A percentile compares a stretch with the other conserved stretches of the same genome.
These are phyloP conservation scores for Excoecaria agallocha DNA, from an alignment of 345 rosid species.

Conservation along the genomic window DNA sequence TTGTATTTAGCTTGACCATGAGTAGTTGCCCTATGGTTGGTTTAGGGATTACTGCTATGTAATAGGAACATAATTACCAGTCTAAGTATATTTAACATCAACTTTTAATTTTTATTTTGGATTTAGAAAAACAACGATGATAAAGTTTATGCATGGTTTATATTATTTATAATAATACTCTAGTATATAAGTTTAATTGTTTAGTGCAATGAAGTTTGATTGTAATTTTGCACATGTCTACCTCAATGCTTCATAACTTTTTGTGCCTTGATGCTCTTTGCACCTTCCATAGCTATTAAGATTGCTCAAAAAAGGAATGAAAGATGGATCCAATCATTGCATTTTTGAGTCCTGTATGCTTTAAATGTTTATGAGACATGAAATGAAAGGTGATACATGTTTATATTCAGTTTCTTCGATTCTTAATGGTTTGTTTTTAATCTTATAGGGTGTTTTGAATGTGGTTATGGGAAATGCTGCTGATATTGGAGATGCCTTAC, in stretches of 20 bases:
- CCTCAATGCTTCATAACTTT: not conserved
- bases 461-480: slow-evolving; percentile 88
- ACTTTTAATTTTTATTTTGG: not conserved
- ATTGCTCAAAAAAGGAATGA: not conserved
- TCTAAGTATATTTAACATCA: not conserved
- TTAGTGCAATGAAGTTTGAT: not conserved
- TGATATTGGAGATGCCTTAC: slow-evolving; percentile 82
- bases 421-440: slow-evolving; percentile 15
- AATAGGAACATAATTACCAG: not conserved
- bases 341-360: not conserved
- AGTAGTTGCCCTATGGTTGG: not conserved
- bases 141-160: not conserved
- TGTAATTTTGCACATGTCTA: not conserved
- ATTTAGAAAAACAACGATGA: not conserved
- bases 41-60: not conserved
- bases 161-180: too few species aligned
- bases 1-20: not conserved
- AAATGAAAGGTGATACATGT: not conserved
- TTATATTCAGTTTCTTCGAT: slow-evolving; percentile 10
- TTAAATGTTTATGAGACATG: not conserved
- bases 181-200: not conserved
- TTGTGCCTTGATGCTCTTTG: not conserved
- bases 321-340: not conserved
- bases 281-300: not conserved
- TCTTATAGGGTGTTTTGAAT: slow-evolving; percentile 69